Conservation (phyloP, 2,329 filamentous ascomycete genomes). For the Fusarium sambucinum region DNA sequence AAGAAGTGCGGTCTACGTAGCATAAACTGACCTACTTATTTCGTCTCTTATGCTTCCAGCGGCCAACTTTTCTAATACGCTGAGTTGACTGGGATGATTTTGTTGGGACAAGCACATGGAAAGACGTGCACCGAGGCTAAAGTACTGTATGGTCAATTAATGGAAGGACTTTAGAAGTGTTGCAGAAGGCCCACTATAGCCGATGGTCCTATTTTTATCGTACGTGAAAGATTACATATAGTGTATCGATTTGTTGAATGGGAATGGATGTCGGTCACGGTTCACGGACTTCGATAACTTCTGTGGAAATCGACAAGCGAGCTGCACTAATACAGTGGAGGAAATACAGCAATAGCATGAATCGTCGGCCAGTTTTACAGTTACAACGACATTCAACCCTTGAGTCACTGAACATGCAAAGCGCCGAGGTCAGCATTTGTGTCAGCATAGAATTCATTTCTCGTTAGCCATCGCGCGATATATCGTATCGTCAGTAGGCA, state of each 20-base stretch:
- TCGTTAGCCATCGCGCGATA: slow-evolving; percentile 45
- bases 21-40: too few relatives aligned
- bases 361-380: not conserved
- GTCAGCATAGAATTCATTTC: slow-evolving; percentile 47
- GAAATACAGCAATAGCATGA: slow-evolving; percentile 7
- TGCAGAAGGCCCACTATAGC: slow-evolving; percentile 39
- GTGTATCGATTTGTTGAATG: slow-evolving; percentile 7
- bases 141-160: not conserved
- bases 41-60: too few relatives aligned
- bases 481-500: slow-evolving; percentile 34
- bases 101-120: slow-evolving; percentile 52
- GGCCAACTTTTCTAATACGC: too few relatives aligned
- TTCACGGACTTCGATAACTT: slow-evolving; percentile 2
- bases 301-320: slow-evolving; percentile 27
- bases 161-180: slow-evolving; percentile 29
- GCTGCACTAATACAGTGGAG: slow-evolving; percentile 27
- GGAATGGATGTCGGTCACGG: not conserved
- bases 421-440: slow-evolving; percentile 27
- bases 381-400: not conserved
- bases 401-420: slow-evolving; percentile 2
- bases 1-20: too few relatives aligned
- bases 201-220: slow-evolving; percentile 26
- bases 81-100: slow-evolving; percentile 42
- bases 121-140: slow-evolving; percentile 44
- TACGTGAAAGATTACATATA: not conserved